Percentiles rank a stretch among this genome's conserved stretches.
Conservation (phyloP, 352 stramenopile genomes). For the Stramenopiles sp. region DNA sequence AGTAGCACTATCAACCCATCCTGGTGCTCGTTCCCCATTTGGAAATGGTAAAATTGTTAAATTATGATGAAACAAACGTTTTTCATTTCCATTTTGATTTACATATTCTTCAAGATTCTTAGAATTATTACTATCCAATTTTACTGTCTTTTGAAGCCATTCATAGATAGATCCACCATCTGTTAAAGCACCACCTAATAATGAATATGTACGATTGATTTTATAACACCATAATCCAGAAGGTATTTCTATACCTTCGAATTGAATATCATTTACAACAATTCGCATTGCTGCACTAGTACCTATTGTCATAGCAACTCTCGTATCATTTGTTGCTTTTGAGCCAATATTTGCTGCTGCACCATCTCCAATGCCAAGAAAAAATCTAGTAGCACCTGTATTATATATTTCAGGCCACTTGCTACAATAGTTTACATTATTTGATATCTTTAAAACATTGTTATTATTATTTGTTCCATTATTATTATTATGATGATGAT, state of each 20-base stretch:
- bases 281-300: conserved; percentile 74
- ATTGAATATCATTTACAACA: conserved; percentile 38
- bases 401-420: conserved; percentile 19
- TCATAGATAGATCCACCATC: conserved; percentile 84
- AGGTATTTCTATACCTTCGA: conserved; percentile 35
- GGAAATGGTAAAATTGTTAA: conserved; percentile 73
- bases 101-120: not conserved
- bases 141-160: conserved; percentile 56
- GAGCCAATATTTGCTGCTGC: conserved; percentile 78
- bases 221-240: conserved; percentile 80
- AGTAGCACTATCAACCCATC: conserved; percentile 60
- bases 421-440: not conserved
- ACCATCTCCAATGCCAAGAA: conserved; percentile 68
- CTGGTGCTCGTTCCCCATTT: conserved; percentile 69
- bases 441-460: no score
- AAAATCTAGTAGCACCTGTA: conserved; percentile 49
- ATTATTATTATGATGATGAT: not conserved
- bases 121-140: conserved; percentile 29
- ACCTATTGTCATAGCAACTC: conserved; percentile 75
- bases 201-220: conserved; percentile 45
- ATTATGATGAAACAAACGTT: conserved; percentile 32
- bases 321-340: conserved; percentile 54
- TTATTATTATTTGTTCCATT: no score
- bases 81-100: conserved; percentile 10
- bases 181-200: conserved; percentile 79